Conservation (phyloP, 257 asterid species). For the Solanum piurae region DNA sequence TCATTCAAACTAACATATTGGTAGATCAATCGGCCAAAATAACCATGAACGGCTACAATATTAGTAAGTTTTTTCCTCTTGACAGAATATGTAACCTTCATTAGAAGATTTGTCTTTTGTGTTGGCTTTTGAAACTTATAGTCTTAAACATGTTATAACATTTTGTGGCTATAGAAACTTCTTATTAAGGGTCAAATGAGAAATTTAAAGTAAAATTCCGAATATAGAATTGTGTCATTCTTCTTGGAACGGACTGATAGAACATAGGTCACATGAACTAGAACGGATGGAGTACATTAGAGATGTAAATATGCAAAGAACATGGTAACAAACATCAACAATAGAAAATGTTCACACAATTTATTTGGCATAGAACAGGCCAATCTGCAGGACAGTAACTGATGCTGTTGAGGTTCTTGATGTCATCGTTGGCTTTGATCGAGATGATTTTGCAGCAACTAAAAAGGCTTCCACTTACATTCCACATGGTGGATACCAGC, state of each 20-base stretch:
- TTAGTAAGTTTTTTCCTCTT: background rate
- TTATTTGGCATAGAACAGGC: slow-evolving; percentile 10
- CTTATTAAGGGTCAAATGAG: background rate
- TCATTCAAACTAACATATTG: background rate
- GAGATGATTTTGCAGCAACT: slow-evolving; percentile 20
- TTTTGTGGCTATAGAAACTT: background rate
- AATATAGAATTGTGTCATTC: background rate
- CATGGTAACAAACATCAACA: background rate
- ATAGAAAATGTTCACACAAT: background rate
- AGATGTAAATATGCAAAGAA: background rate
- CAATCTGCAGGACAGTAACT: slow-evolving; percentile 40
- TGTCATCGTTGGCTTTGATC: slow-evolving; percentile 34
- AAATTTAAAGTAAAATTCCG: background rate
- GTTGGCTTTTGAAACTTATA: background rate
- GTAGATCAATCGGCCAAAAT: background rate
- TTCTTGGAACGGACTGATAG: background rate
- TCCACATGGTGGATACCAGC: slow-evolving; percentile 29
- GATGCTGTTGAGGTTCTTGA: slow-evolving; percentile 45
- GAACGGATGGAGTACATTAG: background rate
- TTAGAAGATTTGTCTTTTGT: background rate
- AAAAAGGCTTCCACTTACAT: slow-evolving; percentile 19
- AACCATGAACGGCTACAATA: background rate
- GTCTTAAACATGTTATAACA: background rate
- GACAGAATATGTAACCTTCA: too few species aligned
- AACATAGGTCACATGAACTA: background rate